Evolutionary conservation across 306 rosid genomes (phyloP).

Genomic region (Pterocarpus santalinus): DNA sequence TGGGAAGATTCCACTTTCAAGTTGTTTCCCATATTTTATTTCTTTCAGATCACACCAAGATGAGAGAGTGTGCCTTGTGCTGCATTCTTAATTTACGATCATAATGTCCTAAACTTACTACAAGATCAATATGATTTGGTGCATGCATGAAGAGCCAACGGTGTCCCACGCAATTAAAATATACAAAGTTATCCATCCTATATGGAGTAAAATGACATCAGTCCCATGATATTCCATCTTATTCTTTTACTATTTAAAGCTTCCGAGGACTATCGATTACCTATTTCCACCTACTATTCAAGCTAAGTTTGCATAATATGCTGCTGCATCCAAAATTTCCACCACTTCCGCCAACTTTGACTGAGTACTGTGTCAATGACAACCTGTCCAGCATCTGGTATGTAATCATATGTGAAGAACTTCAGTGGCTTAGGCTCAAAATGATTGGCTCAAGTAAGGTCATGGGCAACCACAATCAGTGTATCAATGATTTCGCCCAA

Average conservation of each 20-base stretch:
- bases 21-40: background rate
- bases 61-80: background rate
- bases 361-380: background rate
- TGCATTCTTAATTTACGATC: background rate
- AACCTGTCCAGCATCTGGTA: background rate
- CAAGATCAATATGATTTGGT: background rate
- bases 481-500: too few relatives aligned
- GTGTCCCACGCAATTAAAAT: too few relatives aligned
- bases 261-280: background rate
- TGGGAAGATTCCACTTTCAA: conserved; percentile 36
- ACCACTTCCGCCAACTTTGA: background rate
- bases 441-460: too few relatives aligned
- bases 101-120: background rate
- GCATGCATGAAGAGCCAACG: too few relatives aligned
- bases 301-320: background rate
- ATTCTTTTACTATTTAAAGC: background rate
- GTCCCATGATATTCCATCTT: background rate
- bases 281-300: background rate
- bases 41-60: background rate
- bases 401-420: background rate
- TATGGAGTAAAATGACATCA: background rate
- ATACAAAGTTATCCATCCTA: too few relatives aligned
- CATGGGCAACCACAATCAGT: too few relatives aligned
- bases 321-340: background rate
- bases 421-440: too few relatives aligned